Percentiles rank a stretch among this genome's conserved stretches.
These are phyloP conservation scores for Camelina laxa DNA, from an alignment of 345 rosid genomes.

Conservation along the genomic window DNA sequence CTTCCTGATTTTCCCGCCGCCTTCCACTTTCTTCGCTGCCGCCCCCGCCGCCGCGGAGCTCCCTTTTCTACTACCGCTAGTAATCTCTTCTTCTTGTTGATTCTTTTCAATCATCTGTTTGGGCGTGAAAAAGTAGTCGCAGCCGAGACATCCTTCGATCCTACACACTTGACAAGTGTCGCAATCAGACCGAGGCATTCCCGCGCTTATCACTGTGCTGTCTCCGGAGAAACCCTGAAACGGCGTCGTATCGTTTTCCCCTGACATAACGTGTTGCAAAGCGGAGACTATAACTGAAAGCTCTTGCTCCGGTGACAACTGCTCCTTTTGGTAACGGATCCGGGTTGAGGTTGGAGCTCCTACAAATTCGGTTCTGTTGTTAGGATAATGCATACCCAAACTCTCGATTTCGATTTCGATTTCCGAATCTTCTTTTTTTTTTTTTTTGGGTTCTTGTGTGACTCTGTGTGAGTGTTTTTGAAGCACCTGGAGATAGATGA, in stretches of 20 bases:
- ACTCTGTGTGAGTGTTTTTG: background rate
- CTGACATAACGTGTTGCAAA: constrained; percentile 43
- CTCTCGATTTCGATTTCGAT: background rate
- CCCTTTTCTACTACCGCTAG: constrained; percentile 14
- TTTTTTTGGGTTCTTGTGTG: background rate
- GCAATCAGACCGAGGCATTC: constrained; percentile 46
- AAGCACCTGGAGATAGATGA: constrained; percentile 20
- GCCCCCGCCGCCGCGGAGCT: background rate
- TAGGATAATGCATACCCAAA: constrained; percentile 43
- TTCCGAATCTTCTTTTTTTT: background rate
- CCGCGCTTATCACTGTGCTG: constrained; percentile 45
- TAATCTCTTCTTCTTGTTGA: constrained; percentile 11
- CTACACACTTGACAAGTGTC: constrained; percentile 69
- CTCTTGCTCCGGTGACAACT: constrained; percentile 65
- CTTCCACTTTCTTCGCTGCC: constrained; percentile 25
- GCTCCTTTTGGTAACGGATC: constrained; percentile 38
- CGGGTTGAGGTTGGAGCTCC: constrained; percentile 17
- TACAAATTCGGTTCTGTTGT: constrained; percentile 41
- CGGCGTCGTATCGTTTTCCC: constrained; percentile 31
- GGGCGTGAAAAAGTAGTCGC: constrained; percentile 75
- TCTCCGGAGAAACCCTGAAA: background rate
- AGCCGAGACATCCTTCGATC: constrained; percentile 75
- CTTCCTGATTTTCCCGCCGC: constrained; percentile 44
- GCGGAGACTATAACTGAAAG: constrained; percentile 66
- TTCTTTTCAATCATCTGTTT: constrained; percentile 34